Conservation (phyloP, 2,329 filamentous ascomycete species). For the Sodiomyces alkalinus region DNA sequence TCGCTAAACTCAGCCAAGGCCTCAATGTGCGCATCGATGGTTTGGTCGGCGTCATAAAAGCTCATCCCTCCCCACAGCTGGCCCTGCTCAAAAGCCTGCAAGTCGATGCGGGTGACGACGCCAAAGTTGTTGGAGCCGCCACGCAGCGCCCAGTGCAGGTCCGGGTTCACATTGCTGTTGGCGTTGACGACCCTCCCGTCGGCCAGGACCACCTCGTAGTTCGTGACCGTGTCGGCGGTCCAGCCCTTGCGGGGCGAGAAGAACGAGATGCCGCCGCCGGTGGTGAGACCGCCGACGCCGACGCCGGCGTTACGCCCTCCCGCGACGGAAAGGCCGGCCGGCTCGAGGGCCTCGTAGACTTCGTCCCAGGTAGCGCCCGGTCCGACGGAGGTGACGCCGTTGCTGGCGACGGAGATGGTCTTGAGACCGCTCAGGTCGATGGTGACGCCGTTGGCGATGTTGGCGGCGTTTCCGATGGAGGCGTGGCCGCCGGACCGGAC, state of each 20-base stretch:
- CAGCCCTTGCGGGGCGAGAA: constrained; percentile 28
- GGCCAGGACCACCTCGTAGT: constrained; percentile 31
- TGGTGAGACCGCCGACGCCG: constrained; percentile 12
- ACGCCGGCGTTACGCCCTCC: constrained; percentile 11
- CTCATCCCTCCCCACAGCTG: constrained; percentile 13
- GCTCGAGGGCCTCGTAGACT: constrained; percentile 10
- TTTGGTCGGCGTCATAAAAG: no score
- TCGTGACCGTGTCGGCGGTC: constrained; percentile 28
- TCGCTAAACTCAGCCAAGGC: background rate
- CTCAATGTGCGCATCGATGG: background rate
- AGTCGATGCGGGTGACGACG: constrained; percentile 15
- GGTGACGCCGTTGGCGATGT: constrained; percentile 17
- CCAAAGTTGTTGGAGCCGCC: constrained; percentile 26
- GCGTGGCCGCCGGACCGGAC: constrained; percentile 30
- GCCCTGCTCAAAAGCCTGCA: constrained; percentile 13
- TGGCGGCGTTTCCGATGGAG: constrained; percentile 22
- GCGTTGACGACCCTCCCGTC: constrained; percentile 27
- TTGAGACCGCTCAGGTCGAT: constrained; percentile 13
- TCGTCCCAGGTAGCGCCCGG: constrained; percentile 10
- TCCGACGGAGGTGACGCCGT: constrained; percentile 13
- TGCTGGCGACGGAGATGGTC: constrained; percentile 5
- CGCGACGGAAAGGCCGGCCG: constrained; percentile 7
- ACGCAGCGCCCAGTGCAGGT: constrained; percentile 29
- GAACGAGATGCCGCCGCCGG: constrained; percentile 24
- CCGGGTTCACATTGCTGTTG: constrained; percentile 16